A percentile compares a stretch with the other conserved stretches of the same genome.
Evolutionary conservation across 176 grass and related monocot species (phyloP).

Genomic region (Oryza glumipatula): DNA sequence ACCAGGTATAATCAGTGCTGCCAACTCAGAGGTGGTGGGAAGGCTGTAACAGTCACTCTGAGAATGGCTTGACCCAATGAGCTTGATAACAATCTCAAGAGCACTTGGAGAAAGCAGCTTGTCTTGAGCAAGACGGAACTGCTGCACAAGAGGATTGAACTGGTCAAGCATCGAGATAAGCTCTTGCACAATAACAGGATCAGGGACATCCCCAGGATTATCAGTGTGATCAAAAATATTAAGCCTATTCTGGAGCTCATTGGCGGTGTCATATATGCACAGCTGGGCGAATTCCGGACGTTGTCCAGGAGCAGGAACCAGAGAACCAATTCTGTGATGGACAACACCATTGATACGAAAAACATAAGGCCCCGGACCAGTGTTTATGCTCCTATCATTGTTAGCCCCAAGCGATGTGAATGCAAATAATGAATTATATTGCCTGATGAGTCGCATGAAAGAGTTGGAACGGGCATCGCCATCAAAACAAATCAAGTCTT

Average conservation of each 20-base stretch:
- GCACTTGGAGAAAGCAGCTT: background rate
- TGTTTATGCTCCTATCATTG: background rate
- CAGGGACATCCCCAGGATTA: background rate
- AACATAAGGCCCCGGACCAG: background rate
- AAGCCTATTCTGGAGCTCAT: background rate
- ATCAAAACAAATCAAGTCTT: background rate
- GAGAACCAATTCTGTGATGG: background rate
- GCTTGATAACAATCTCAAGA: background rate
- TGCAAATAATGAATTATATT: background rate
- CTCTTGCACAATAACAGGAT: background rate
- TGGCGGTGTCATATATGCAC: background rate
- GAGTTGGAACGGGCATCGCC: background rate
- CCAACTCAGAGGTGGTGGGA: background rate
- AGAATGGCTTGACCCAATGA: background rate
- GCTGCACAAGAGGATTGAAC: background rate
- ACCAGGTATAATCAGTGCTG: background rate
- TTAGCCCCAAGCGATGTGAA: background rate
- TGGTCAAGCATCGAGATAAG: background rate
- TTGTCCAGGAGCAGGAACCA: fast-evolving
- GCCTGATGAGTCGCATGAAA: background rate
- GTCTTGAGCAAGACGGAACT: background rate
- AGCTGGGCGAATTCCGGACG: background rate
- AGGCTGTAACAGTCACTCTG: background rate
- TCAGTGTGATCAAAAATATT: background rate
- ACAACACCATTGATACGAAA: constrained; percentile 8